phyloP scores from a whole-genome alignment of 2,329 filamentous ascomycete genomes.

The Diaporthe destruens region DNA sequence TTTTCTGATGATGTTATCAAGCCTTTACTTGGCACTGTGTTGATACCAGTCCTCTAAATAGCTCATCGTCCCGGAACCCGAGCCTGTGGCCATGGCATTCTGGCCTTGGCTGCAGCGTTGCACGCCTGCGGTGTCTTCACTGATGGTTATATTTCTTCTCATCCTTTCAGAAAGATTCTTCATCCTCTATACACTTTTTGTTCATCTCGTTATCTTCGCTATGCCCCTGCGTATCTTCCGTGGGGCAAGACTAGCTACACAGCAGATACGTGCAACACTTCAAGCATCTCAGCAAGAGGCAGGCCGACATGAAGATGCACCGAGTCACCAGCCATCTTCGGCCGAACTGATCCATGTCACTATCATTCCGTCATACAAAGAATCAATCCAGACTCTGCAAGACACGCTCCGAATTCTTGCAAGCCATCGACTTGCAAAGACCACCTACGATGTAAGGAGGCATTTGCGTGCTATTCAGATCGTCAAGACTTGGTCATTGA shows the following conservation, averaged over 20 bases:
- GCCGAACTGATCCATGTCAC: neutral
- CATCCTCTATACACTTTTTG: constrained; percentile 19
- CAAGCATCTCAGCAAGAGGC: constrained; percentile 11
- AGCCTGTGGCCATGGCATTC: neutral
- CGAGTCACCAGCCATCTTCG: neutral
- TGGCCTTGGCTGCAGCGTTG: constrained; percentile 18
- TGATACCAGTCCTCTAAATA: neutral
- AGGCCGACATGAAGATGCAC: neutral
- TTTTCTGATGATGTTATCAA: no score
- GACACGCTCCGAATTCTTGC: constrained; percentile 22
- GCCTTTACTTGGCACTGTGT: neutral
- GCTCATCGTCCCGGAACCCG: neutral
- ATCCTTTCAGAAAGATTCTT: constrained; percentile 23
- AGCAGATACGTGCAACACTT: constrained; percentile 1
- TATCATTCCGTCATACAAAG: constrained; percentile 27
- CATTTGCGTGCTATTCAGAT: neutral
- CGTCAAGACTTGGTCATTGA: neutral
- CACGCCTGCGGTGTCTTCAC: constrained; percentile 19
- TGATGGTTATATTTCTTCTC: neutral
- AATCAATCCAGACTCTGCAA: constrained; percentile 13
- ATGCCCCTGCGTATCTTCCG: constrained; percentile 15
- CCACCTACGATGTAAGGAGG: constrained; percentile 15
- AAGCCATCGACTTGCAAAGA: constrained; percentile 18
- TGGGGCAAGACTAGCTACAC: constrained; percentile 26
- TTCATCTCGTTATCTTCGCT: constrained; percentile 5